phyloP scores from a whole-genome alignment of 495 filamentous ascomycete genomes.

The Daldinia concentrica region DNA sequence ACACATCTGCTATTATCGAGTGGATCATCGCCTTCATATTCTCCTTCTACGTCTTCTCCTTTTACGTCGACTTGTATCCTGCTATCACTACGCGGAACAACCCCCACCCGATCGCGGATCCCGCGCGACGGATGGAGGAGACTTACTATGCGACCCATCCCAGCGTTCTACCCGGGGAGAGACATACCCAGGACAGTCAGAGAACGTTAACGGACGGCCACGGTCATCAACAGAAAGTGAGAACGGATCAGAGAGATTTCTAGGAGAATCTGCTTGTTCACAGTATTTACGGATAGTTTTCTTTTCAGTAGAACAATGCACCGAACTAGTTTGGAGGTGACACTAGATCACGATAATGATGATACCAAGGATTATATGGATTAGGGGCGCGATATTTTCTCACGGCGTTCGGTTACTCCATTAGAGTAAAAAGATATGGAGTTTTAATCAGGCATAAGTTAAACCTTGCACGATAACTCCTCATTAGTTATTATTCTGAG shows the following conservation, averaged over 20 bases:
- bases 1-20: slow-evolving; percentile 67
- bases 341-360: not conserved
- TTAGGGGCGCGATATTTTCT: not conserved
- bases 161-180: slow-evolving; percentile 10
- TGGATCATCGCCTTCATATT: slow-evolving; percentile 92
- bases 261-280: not conserved
- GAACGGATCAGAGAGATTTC: slow-evolving; percentile 30
- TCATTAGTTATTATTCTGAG: not conserved
- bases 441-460: not conserved
- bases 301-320: not conserved
- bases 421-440: not conserved
- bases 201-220: slow-evolving; percentile 32
- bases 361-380: not conserved
- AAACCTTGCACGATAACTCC: not conserved
- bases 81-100: slow-evolving; percentile 59
- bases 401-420: not conserved
- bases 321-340: not conserved
- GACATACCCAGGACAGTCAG: slow-evolving; percentile 42
- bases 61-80: slow-evolving; percentile 86
- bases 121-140: slow-evolving; percentile 46
- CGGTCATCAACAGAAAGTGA: slow-evolving; percentile 6
- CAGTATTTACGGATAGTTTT: not conserved
- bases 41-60: slow-evolving; percentile 87
- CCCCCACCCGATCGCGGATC: slow-evolving; percentile 24
- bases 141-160: slow-evolving; percentile 43